Base-by-base conservation (phyloP, 2,329 filamentous ascomycete species). In the Karstenula rhodostoma region DNA sequence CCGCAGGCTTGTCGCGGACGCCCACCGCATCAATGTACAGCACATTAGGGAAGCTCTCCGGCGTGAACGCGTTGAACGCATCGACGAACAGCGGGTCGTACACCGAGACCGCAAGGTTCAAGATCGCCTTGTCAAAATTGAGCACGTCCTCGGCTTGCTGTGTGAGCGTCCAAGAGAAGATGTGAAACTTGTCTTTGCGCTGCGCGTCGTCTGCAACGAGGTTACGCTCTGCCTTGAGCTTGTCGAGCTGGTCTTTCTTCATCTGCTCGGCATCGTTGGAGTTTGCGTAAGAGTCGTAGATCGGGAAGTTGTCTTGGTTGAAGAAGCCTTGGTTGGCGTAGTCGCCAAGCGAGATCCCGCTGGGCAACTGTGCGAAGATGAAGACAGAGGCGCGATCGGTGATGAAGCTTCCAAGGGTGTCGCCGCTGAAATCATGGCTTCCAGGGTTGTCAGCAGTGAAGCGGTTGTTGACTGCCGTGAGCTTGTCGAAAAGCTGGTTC, bases 401-500 rank as follows among this genome's bases (percentile, higher is more conserved):
- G 60, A 80, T 80, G 63, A 79, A 80, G 32, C 77, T 73, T 43
- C 70, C 70, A 0, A 81, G 70, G 1, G 70, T 68, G 33, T 71
- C 66, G 32, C 69, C 67, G 29, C 72, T 72, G 50, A 79, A 71
- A 57, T 77, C 73, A 1, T 66, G 71, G 17, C 56, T 61, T 17
- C 64, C 69, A 2, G 72, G 63, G 50, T 72, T 64, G 17, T 35
- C 46, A 56, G 70, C 63, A 1, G 65, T 71, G 32, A 72, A 72
- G 17, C 81, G 80, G 61, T 82, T 80, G 49, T 80, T 78, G 54
- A 84, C 70, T 4, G 67, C 69, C 43, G 70, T 76, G 2, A 85
- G 73, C 58, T 79, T 77, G 56, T 74, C 68, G 56, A 83, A 81
- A 40, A 84, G 78, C n/a, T 73, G 67, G 65, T 79, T 75, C 71